A percentile compares a stretch with the other conserved stretches of the same genome.
Conservation (phyloP, 2,329 filamentous ascomycete species). For the Colletotrichum tamarilloi region DNA sequence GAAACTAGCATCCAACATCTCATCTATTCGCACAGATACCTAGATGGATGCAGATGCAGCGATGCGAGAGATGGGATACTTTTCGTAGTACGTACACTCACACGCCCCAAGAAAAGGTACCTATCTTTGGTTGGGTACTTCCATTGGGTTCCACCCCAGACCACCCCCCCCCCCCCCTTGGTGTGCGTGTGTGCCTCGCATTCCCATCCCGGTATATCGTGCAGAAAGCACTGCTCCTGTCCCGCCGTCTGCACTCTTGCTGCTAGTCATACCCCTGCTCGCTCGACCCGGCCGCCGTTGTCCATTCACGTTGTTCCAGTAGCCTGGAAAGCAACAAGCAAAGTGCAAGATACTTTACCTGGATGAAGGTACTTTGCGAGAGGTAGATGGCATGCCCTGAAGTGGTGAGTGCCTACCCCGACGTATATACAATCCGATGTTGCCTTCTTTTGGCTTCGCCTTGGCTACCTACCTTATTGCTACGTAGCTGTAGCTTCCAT, state of each 20-base stretch:
- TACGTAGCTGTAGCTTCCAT: slow-evolving; percentile 1
- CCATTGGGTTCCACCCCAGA: background rate
- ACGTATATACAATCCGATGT: slow-evolving; percentile 43
- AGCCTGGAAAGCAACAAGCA: slow-evolving; percentile 16
- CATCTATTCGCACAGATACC: slow-evolving; percentile 7
- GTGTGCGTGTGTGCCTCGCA: background rate
- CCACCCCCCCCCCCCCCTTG: no score
- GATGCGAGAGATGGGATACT: background rate
- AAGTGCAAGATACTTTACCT: slow-evolving; percentile 13
- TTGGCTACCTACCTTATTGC: slow-evolving; percentile 4
- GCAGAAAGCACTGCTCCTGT: background rate
- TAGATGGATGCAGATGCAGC: background rate
- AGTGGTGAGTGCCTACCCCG: background rate
- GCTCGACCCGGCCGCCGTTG: slow-evolving; percentile 39
- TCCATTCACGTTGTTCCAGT: slow-evolving; percentile 43
- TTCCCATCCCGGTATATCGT: background rate
- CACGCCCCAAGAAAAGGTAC: background rate
- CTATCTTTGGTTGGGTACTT: background rate
- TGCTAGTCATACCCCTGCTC: slow-evolving; percentile 39
- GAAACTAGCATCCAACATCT: slow-evolving; percentile 32
- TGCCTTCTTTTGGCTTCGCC: slow-evolving; percentile 38
- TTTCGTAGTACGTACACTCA: background rate
- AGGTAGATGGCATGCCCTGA: background rate
- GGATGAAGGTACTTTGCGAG: background rate
- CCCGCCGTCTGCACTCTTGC: background rate